Percentiles rank a stretch among this genome's conserved stretches.
Evolutionary conservation across 1,284 basidiomycete species (phyloP).

Genomic region (Ustilago sp.): DNA sequence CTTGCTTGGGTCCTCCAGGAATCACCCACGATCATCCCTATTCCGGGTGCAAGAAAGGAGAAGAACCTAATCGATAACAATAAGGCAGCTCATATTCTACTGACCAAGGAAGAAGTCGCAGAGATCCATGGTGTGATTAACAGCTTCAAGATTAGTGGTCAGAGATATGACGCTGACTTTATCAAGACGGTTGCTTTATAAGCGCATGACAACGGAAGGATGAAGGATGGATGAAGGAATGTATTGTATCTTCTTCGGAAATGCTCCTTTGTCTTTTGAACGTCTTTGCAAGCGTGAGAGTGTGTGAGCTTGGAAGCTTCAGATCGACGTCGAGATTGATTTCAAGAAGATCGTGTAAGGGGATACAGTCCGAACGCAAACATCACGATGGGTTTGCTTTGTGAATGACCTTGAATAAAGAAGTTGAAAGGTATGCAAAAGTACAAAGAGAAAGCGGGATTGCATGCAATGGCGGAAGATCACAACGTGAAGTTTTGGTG

Average conservation of each 20-base stretch:
- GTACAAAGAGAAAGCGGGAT: constrained; percentile 6
- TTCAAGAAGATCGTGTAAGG: background rate
- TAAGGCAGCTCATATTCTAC: constrained; percentile 36
- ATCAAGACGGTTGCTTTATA: constrained; percentile 38
- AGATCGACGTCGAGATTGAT: background rate
- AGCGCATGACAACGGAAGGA: background rate
- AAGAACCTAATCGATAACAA: constrained; percentile 53
- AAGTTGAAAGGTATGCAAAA: constrained; percentile 5
- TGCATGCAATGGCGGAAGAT: constrained; percentile 7
- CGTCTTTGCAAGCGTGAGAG: background rate
- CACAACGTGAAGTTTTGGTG: background rate
- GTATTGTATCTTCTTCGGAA: background rate
- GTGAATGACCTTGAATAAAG: constrained; percentile 1
- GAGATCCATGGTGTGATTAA: constrained; percentile 54
- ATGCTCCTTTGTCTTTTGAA: background rate
- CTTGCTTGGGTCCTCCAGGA: constrained; percentile 53
- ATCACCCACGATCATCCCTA: constrained; percentile 38
- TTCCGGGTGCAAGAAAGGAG: constrained; percentile 53
- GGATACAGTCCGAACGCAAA: background rate
- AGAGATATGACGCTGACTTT: constrained; percentile 34
- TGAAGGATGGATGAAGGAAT: background rate
- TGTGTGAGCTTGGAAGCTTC: background rate
- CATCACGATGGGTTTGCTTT: background rate
- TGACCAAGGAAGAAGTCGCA: constrained; percentile 36
- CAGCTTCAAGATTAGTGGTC: constrained; percentile 55